Evolutionary conservation across 2,329 filamentous ascomycete species (phyloP), one percentile per base, ranked within the genome.

Genomic region (Aureobasidium sp.): DNA sequence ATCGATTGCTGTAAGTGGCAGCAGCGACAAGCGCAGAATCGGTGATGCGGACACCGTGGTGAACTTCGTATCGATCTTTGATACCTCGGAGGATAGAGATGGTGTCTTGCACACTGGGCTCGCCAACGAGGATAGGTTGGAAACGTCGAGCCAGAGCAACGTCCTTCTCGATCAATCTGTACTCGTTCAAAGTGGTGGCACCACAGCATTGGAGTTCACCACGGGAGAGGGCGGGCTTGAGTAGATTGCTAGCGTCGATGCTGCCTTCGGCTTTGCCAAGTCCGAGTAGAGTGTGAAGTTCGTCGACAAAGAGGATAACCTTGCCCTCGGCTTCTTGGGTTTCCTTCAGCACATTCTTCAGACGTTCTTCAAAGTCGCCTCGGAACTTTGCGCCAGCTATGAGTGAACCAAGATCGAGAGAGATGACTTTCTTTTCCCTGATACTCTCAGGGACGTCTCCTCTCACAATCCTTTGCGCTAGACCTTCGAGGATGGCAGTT

Each of bases 1-100:
- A 99, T 57, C 94, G 88, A 70, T 97, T 97, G 65, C 90, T 94
- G 71, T 95, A 89, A 0, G 90, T 89, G 2, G 93, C 92, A 2
- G 94, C 93, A 1, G 94, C 91, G 15, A 99, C 93, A 12, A 97
- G 78, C 7, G 94, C 91, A 1, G 89, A 88, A 69, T 97, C 94
- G 0, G 91, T 96, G 67, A 99, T 97, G 60, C 92, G 83, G 0
- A 97, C 93, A 75, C 94, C 93, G 70, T 99, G 94, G 67, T 97
- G 94, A 0, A 97, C 90, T 73, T 97, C 94, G 70, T 99, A 99
- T 67, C 91, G 90, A 70, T 97, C 92, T 72, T 97, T 97, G 78
- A 99, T 97, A 53, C 93, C 94, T 70, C 94, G 86, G 0, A 99
- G 79, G 62, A 99, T 97, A 56, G 91, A 96, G 64, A 99, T 92